Percentiles rank a stretch among this genome's conserved stretches.
Evolutionary conservation across 2,329 filamentous ascomycete genomes (phyloP).

Genomic region (Colletotrichum sp.): DNA sequence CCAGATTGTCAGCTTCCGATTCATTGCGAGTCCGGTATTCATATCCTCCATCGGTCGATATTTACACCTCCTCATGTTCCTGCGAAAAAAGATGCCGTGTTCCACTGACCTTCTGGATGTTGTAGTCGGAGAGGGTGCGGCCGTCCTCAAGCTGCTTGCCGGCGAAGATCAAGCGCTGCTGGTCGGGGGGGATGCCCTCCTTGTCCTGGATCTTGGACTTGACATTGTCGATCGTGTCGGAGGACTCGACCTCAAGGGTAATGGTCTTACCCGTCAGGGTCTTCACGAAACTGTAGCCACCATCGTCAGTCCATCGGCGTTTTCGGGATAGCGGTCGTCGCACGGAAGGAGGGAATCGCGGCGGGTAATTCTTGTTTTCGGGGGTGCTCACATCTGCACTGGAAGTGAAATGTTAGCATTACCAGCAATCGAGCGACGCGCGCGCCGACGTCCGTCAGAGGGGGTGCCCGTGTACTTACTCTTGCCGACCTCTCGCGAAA

Average conservation of each 20-base stretch:
- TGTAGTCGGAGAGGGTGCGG: conserved; percentile 96
- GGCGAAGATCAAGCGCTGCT: conserved; percentile 98
- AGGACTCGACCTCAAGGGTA: conserved; percentile 99
- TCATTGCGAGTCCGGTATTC: neutral
- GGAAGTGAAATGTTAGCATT: conserved; percentile 32
- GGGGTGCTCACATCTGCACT: conserved; percentile 87
- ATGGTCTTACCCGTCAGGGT: conserved; percentile 99
- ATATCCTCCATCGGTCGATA: neutral
- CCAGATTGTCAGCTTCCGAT: conserved; percentile 18
- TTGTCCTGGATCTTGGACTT: conserved; percentile 99
- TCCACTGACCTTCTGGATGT: conserved; percentile 93
- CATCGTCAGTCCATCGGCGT: conserved; percentile 26
- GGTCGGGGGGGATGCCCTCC: conserved; percentile 97
- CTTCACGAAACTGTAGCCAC: conserved; percentile 88
- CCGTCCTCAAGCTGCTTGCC: conserved; percentile 99
- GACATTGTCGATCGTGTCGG: conserved; percentile 99
- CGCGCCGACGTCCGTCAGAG: neutral
- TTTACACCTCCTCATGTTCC: neutral
- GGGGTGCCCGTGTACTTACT: conserved; percentile 51
- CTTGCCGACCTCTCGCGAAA: conserved; percentile 58
- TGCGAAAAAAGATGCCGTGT: neutral
- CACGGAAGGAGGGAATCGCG: conserved; percentile 12
- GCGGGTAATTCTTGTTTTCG: neutral
- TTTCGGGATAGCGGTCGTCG: conserved; percentile 12
- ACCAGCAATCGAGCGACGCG: neutral